Conservation (phyloP, 2,329 filamentous ascomycete genomes). For the Fusarium chuoi region DNA sequence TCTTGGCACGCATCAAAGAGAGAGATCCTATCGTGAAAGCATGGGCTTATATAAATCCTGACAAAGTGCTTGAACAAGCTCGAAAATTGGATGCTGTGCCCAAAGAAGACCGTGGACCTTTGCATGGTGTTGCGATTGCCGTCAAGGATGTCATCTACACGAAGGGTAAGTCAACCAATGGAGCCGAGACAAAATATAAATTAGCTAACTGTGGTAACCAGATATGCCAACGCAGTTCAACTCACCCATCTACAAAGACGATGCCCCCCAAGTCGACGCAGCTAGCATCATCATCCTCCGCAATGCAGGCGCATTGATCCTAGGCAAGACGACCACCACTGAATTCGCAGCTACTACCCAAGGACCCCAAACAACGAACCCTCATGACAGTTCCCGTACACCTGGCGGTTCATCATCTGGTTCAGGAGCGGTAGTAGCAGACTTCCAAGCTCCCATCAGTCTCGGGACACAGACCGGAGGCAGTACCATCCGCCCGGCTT, state of each 20-base stretch:
- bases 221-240: constrained; percentile 67
- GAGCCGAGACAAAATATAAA: accelerated
- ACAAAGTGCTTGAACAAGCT: constrained; percentile 1
- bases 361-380: constrained; percentile 64
- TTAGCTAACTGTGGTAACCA: background rate
- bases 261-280: constrained; percentile 60
- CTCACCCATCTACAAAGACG: constrained; percentile 62
- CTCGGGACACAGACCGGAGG: constrained; percentile 73
- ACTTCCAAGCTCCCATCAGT: constrained; percentile 66
- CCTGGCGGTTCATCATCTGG: constrained; percentile 74
- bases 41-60: constrained; percentile 6
- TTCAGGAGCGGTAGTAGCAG: constrained; percentile 70
- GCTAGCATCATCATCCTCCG: constrained; percentile 63
- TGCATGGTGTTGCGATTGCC: constrained; percentile 21
- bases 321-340: constrained; percentile 52
- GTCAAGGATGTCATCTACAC: constrained; percentile 30
- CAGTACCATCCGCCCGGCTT: constrained; percentile 68
- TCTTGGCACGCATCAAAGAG: constrained; percentile 13
- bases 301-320: constrained; percentile 63
- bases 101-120: background rate
- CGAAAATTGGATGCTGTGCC: constrained; percentile 5
- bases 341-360: constrained; percentile 65
- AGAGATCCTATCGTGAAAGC: background rate
- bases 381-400: constrained; percentile 70
- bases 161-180: background rate